Conservation (phyloP, 768 basidiomycete genomes). For the Strobilomyces echinocephalus region DNA sequence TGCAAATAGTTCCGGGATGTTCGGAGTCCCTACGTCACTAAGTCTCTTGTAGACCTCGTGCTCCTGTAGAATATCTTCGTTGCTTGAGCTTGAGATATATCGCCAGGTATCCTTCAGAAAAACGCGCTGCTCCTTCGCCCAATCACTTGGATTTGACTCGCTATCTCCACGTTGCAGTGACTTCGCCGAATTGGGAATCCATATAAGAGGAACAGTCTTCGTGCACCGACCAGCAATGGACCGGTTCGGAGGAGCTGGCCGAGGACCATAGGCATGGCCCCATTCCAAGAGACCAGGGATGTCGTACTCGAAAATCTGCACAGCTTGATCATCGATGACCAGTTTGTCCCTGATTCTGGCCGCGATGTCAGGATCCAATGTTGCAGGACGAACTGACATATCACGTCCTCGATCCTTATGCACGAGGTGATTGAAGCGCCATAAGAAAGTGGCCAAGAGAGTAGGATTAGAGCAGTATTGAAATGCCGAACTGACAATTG, state of each 20-base stretch:
- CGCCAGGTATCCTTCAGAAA: slow-evolving; percentile 8
- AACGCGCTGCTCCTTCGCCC: background rate
- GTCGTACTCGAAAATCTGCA: background rate
- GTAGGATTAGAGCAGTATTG: background rate
- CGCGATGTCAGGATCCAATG: background rate
- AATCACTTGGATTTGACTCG: background rate
- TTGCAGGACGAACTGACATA: background rate
- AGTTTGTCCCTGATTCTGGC: background rate
- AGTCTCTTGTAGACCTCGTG: slow-evolving; percentile 3
- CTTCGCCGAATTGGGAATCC: background rate
- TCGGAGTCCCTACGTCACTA: background rate
- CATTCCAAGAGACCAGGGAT: background rate
- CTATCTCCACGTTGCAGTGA: background rate
- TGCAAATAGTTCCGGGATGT: background rate
- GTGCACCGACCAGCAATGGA: slow-evolving; percentile 2
- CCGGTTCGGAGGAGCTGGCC: background rate
- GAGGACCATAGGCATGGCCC: slow-evolving; percentile 1
- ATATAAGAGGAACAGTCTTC: background rate
- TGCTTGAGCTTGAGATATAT: background rate
- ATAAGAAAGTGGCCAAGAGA: background rate
- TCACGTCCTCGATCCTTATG: background rate
- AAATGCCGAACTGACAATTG: background rate
- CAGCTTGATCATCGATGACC: background rate
- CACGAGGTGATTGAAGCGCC: background rate
- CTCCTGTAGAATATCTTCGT: background rate